These are phyloP conservation scores for Asterophora lycoperdoides DNA, from an alignment of 768 basidiomycete genomes.

Conservation along the genomic window DNA sequence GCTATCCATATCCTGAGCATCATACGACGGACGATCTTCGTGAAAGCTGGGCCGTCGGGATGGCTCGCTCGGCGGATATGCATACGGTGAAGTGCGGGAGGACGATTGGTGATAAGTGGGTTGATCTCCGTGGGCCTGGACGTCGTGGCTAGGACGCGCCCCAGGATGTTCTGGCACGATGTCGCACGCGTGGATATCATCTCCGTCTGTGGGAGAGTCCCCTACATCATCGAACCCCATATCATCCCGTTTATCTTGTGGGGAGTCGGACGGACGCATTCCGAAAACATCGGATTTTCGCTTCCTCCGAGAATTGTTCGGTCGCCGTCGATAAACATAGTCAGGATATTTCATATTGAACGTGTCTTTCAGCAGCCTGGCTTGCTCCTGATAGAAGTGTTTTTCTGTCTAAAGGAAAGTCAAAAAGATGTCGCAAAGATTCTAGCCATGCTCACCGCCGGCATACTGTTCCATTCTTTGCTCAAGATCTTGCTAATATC, in stretches of 20 bases:
- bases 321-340: slow-evolving; percentile 84
- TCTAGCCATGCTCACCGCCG: slow-evolving; percentile 45
- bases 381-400: slow-evolving; percentile 84
- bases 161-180: slow-evolving; percentile 21
- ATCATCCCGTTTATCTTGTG: slow-evolving; percentile 30
- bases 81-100: slow-evolving; percentile 22
- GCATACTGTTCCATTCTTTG: slow-evolving; percentile 84
- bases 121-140: slow-evolving; percentile 24
- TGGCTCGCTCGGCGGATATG: slow-evolving; percentile 6
- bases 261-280: slow-evolving; percentile 25
- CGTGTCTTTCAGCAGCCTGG: slow-evolving; percentile 78
- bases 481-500: slow-evolving; percentile 87
- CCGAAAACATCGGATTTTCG: slow-evolving; percentile 35
- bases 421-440: not conserved
- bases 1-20: not conserved
- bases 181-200: slow-evolving; percentile 26
- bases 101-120: slow-evolving; percentile 21
- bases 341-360: slow-evolving; percentile 86
- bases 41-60: slow-evolving; percentile 3
- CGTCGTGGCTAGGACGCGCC: slow-evolving; percentile 25
- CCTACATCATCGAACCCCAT: slow-evolving; percentile 27
- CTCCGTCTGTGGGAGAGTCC: slow-evolving; percentile 35
- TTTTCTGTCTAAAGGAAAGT: slow-evolving; percentile 56
- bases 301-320: slow-evolving; percentile 77
- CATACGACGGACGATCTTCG: slow-evolving; percentile 6